Evolutionary conservation across 2,329 filamentous ascomycete species (phyloP), one percentile per base, ranked within the genome.

Genomic region (Sporothrix pseudoabietina): DNA sequence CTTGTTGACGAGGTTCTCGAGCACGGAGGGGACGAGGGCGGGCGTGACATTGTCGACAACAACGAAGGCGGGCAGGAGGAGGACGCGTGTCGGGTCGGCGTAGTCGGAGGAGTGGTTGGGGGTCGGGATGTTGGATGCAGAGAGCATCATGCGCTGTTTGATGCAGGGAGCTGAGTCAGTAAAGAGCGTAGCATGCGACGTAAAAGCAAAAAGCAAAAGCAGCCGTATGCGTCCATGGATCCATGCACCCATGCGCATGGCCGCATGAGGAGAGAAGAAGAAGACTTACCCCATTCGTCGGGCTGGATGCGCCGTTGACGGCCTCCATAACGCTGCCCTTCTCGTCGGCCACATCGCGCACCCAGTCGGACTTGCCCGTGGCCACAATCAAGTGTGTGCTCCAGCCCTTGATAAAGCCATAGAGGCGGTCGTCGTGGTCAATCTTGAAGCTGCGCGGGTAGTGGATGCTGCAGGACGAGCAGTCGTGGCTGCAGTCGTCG

Each of bases 331-430:
- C 87, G 79, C 91, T 94, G 6, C 92, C 92, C 82, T 92, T 91
- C 85, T 98, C 96, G 79, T 98, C 92, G 73, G 88, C 89, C 63
- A 97, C 93, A 83, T 97, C 92, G 74, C 93, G 84, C 79, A 95
- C 92, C 96, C 96, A 99, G 82, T 99, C 96, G 35, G 91, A 88
- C 87, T 98, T 97, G 75, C 94, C 93, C n/a, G 96, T 99, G 32
- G 94, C 96, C 19, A 98, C 94, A 44, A 99, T 84, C 75, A 97
- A 80, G 82, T 99, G 96, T 26, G 94, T 96, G 78, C 89, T 91
- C 92, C 94, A 98, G 49, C 90, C 93, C 79, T 94, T 92, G 75
- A 98, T 88, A 74, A 92, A 86, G 0, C 95, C 96, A 80, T 97
- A 98, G 68, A 99, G 83, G 78, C 90, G 85, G 79, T 97, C 94